These are phyloP conservation scores for Pezicula neosporulosa DNA, from an alignment of 2,329 filamentous ascomycete species.

Conservation along the genomic window DNA sequence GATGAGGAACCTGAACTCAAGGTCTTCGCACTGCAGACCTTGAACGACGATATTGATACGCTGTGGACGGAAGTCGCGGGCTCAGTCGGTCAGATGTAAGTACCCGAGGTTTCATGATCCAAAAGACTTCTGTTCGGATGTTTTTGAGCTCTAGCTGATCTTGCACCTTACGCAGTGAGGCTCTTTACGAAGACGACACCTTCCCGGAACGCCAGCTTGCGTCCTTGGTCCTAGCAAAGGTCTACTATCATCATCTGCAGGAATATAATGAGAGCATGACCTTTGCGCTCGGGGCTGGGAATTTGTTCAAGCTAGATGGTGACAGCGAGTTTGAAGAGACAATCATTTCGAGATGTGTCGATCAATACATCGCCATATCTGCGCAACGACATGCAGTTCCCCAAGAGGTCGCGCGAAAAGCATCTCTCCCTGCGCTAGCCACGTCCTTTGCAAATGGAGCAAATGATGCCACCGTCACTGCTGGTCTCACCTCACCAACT, in stretches of 20 bases:
- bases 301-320: conserved; percentile 89
- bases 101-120: conserved; percentile 12
- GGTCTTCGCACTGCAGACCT: conserved; percentile 88
- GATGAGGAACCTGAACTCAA: conserved; percentile 94
- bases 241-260: conserved; percentile 98
- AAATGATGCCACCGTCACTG: conserved; percentile 58
- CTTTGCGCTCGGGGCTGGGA: conserved; percentile 90
- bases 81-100: conserved; percentile 89
- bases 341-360: conserved; percentile 96
- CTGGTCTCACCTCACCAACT: conserved; percentile 75
- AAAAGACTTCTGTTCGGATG: not conserved
- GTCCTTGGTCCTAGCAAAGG: conserved; percentile 91
- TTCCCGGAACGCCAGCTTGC: conserved; percentile 94
- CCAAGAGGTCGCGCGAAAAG: conserved; percentile 46
- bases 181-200: conserved; percentile 91
- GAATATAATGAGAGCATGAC: conserved; percentile 99
- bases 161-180: conserved; percentile 62
- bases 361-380: conserved; percentile 89
- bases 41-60: conserved; percentile 95
- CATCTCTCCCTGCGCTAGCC: conserved; percentile 53
- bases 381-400: conserved; percentile 52
- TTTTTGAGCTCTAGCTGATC: conserved; percentile 14
- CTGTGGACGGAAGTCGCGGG: conserved; percentile 97
- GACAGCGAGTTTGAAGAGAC: conserved; percentile 97
- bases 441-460: conserved; percentile 72